Evolutionary conservation across 1,284 basidiomycete genomes (phyloP).

Genomic region (Cutaneotrichosporon sp.): DNA sequence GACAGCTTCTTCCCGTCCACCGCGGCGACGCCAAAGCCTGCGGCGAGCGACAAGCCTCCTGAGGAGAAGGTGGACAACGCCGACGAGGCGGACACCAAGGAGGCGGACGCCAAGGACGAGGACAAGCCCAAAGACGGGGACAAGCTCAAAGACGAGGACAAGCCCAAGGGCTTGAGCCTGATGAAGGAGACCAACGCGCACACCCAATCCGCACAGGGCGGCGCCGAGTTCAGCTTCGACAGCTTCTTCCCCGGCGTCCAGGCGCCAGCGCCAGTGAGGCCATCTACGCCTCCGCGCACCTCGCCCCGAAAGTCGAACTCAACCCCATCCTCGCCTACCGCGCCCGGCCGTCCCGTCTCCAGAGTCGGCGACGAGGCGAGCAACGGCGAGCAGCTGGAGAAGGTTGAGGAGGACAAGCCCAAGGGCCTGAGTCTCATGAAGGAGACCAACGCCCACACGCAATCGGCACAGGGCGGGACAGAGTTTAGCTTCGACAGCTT

Average conservation of each 20-base stretch:
- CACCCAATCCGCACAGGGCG: not conserved
- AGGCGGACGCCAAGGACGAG: conserved; percentile 59
- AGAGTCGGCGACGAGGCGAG: not conserved
- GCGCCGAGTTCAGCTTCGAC: conserved; percentile 4
- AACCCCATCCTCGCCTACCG: too few species aligned
- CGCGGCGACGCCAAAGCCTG: too few species aligned
- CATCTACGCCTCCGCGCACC: too few species aligned
- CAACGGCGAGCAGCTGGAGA: conserved; percentile 57
- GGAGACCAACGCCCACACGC: not conserved
- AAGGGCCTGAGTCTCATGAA: conserved; percentile 9
- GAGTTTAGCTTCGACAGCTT: conserved; percentile 14
- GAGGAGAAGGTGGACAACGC: conserved; percentile 31
- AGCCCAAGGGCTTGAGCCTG: conserved; percentile 1
- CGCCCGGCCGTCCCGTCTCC: not conserved
- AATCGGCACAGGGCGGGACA: not conserved
- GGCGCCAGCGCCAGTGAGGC: not conserved
- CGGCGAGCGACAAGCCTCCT: not conserved
- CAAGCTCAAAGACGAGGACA: not conserved
- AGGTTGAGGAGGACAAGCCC: conserved; percentile 65
- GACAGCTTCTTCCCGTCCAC: not conserved
- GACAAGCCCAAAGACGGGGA: conserved; percentile 34
- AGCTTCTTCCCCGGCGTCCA: not conserved
- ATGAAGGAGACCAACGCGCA: conserved; percentile 6
- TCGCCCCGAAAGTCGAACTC: too few species aligned
- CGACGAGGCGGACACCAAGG: conserved; percentile 16